phyloP scores from a whole-genome alignment of 495 filamentous ascomycete genomes.

The Daldinia childiae region DNA sequence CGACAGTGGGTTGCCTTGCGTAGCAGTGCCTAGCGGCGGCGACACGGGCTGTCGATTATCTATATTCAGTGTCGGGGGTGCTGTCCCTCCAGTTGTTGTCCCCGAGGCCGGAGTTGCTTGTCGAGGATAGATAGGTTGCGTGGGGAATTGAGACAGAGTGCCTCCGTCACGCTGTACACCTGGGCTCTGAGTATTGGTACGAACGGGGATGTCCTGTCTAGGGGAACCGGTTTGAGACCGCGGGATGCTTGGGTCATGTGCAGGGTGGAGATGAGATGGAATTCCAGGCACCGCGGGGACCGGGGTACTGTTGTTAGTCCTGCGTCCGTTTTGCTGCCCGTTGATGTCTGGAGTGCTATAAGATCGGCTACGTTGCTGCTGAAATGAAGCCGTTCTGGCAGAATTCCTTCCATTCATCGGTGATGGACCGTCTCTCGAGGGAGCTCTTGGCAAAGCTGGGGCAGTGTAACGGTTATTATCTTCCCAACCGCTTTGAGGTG shows the following conservation, averaged over 20 bases:
- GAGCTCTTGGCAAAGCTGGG: conserved; percentile 80
- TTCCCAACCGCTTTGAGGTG: conserved; percentile 67
- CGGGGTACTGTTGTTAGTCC: conserved; percentile 47
- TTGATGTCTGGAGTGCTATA: conserved; percentile 72
- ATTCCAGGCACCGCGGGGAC: conserved; percentile 67
- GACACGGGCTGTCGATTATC: conserved; percentile 47
- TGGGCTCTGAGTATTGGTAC: conserved; percentile 64
- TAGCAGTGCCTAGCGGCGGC: conserved; percentile 48
- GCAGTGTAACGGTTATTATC: conserved; percentile 82
- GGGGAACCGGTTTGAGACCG: conserved; percentile 64
- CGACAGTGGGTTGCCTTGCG: conserved; percentile 50
- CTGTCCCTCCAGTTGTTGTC: conserved; percentile 14
- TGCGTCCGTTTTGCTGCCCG: conserved; percentile 52
- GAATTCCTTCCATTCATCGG: conserved; percentile 70
- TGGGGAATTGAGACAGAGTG: conserved; percentile 58
- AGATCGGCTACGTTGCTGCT: conserved; percentile 67
- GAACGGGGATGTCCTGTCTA: conserved; percentile 59
- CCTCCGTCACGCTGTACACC: conserved; percentile 57
- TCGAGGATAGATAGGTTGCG: conserved; percentile 57
- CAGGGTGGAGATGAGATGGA: conserved; percentile 64
- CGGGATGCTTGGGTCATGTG: conserved; percentile 63
- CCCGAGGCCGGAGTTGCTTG: conserved; percentile 52
- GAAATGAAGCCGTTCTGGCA: conserved; percentile 26
- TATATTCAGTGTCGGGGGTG: conserved; percentile 45
- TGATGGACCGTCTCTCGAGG: conserved; percentile 78